Percentiles rank a stretch among this genome's conserved stretches.
These are phyloP conservation scores for Isoetes engelmannii DNA, from an alignment of 83 land plant species.

Conservation along the genomic window DNA sequence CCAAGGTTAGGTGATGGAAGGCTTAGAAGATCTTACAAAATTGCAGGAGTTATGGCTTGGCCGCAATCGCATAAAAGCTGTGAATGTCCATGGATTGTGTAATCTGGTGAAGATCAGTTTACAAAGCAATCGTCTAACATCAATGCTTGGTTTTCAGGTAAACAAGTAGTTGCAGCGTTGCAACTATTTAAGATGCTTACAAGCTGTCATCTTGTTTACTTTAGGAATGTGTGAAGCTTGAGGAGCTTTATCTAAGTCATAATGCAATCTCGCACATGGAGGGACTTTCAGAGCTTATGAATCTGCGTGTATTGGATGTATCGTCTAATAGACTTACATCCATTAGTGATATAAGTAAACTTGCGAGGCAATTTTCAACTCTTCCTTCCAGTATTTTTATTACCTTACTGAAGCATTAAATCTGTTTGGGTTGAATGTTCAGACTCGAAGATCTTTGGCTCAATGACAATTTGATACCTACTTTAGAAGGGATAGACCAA, in stretches of 20 bases:
- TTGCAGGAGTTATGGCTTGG: slow-evolving; percentile 94
- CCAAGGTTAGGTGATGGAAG: slow-evolving; percentile 92
- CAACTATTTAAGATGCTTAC: too few species aligned
- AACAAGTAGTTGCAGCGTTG: too few species aligned
- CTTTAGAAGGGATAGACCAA: slow-evolving; percentile 58
- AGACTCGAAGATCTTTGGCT: slow-evolving; percentile 96
- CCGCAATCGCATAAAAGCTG: slow-evolving; percentile 64
- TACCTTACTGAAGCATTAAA: too few species aligned
- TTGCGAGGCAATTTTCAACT: slow-evolving; percentile 39
- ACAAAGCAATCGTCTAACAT: slow-evolving; percentile 90
- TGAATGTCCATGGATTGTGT: slow-evolving; percentile 76
- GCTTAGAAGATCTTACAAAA: slow-evolving; percentile 49
- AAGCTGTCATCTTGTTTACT: background rate
- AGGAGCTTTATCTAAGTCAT: slow-evolving; percentile 93
- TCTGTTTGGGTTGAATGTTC: slow-evolving; percentile 12
- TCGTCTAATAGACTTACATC: slow-evolving; percentile 76
- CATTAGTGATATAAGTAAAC: slow-evolving; percentile 53
- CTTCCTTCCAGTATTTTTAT: too few species aligned
- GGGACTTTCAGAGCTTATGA: slow-evolving; percentile 68
- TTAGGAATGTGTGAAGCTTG: slow-evolving; percentile 79
- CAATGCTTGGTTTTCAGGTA: slow-evolving; percentile 87
- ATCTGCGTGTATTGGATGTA: slow-evolving; percentile 78
- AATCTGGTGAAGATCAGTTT: slow-evolving; percentile 71
- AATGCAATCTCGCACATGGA: slow-evolving; percentile 87
- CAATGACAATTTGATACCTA: slow-evolving; percentile 79